These are phyloP conservation scores for Apiospora marii DNA, from an alignment of 2,329 filamentous ascomycete genomes.

Conservation along the genomic window DNA sequence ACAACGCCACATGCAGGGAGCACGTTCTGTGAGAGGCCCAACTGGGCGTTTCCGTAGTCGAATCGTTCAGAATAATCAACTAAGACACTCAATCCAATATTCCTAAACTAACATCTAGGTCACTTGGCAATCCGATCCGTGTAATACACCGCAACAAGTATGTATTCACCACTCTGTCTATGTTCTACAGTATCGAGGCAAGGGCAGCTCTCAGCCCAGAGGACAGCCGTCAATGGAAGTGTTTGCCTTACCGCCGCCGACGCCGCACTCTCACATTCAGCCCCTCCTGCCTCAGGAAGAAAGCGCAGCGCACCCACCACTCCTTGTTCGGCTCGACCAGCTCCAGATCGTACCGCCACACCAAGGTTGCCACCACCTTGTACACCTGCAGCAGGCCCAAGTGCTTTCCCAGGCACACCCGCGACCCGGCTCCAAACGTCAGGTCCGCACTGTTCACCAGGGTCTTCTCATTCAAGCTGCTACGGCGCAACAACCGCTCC, in stretches of 20 bases:
- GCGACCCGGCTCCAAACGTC: slow-evolving; percentile 26
- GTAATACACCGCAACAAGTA: too few species aligned
- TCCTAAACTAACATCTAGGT: too few species aligned
- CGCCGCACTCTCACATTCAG: neutral
- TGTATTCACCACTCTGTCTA: too few species aligned
- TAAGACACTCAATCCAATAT: too few species aligned
- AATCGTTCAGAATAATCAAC: too few species aligned
- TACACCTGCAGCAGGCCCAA: slow-evolving; percentile 38
- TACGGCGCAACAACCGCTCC: slow-evolving; percentile 50
- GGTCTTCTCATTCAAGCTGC: slow-evolving; percentile 26
- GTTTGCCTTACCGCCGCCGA: neutral
- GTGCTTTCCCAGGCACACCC: slow-evolving; percentile 31
- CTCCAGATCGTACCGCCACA: slow-evolving; percentile 43
- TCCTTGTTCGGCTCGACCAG: neutral
- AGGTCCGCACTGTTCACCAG: slow-evolving; percentile 49
- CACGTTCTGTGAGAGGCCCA: too few species aligned
- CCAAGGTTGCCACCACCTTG: slow-evolving; percentile 47
- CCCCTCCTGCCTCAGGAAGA: slow-evolving; percentile 8
- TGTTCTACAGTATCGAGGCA: too few species aligned
- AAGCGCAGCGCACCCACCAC: slow-evolving; percentile 6
- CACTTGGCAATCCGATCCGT: too few species aligned
- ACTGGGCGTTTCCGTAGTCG: too few species aligned
- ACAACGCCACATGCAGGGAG: too few species aligned
- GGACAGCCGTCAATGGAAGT: too few species aligned
- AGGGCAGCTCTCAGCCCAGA: too few species aligned